Evolutionary conservation across 768 basidiomycete species (phyloP), one percentile per base, ranked within the genome.

Genomic region (Asterophora lycoperdoides): DNA sequence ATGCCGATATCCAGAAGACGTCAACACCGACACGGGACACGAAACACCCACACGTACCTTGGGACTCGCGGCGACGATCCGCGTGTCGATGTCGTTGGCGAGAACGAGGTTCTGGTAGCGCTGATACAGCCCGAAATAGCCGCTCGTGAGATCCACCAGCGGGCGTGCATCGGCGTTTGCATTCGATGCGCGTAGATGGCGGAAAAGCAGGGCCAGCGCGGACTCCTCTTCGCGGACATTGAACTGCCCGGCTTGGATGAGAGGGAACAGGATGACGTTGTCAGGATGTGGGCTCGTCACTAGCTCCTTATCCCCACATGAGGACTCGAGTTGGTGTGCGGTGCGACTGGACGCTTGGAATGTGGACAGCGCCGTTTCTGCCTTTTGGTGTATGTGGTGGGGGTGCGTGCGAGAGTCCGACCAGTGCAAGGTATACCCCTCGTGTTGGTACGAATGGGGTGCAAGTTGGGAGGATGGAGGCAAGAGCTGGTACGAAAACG

Each of bases 231-330:
- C 91, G 28, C 83, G 80, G 46, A 96, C 74, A 46, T 81, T 78
- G 61, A 96, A 85, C 53, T 92, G 89, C 2, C 93, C 93, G 0
- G 84, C 90, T 66, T 97, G 94, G 15, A 96, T 84, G 44, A 94
- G 68, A 7, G 94, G 94, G 58, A 86, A 81, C 17, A 94, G 61
- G 41, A 84, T 60, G 0, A 86, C 81, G 8, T 62, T 59, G 37
- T 61, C 49, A 30, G 56, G 33, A 35, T 55, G 55, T 72, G 72
- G 3, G 55, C 41, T 14, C 15, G 50, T 30, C 8, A 19, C 38
- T 10, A 20, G 6, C 4, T 32, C 29, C 34, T 53, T 38, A 20
- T 41, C 33, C 9, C 17, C 41, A n/a, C 4, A 11, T 4, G 37
- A n/a, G 19, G 46, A 43, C 13, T 19, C 14, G 4, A 52, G 26